These are phyloP conservation scores for Epichloe amarillans DNA, from an alignment of 2,329 filamentous ascomycete species.

Conservation along the genomic window DNA sequence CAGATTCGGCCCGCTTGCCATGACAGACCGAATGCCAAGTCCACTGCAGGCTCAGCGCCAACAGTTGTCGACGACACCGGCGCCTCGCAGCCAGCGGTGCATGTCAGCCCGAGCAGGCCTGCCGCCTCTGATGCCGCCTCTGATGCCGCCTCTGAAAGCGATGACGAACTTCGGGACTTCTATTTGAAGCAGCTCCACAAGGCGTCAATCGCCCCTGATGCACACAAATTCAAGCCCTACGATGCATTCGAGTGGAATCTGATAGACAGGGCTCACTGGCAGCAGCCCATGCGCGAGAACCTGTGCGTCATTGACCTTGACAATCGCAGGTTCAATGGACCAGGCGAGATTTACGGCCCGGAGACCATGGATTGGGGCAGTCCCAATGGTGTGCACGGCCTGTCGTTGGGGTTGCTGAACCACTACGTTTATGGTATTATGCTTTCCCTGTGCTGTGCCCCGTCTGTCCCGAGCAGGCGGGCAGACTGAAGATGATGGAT, in stretches of 20 bases:
- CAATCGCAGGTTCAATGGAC: slow-evolving; percentile 24
- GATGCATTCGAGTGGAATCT: slow-evolving; percentile 22
- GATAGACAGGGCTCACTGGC: slow-evolving; percentile 17
- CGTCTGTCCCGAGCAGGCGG: not conserved
- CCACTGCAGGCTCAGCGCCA: not conserved
- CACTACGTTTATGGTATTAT: slow-evolving; percentile 30
- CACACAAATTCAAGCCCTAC: slow-evolving; percentile 15
- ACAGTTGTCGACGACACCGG: not conserved
- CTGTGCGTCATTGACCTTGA: slow-evolving; percentile 33
- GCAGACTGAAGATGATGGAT: not conserved
- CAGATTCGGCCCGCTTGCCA: not conserved
- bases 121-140: not conserved
- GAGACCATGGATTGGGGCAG: slow-evolving; percentile 24
- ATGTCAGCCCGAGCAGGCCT: not conserved
- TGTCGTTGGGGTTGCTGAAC: slow-evolving; percentile 28
- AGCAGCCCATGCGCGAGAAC: slow-evolving; percentile 21
- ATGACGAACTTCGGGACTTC: slow-evolving; percentile 15
- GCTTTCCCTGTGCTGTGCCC: slow-evolving; percentile 2
- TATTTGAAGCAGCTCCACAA: slow-evolving; percentile 21
- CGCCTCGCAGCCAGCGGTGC: not conserved
- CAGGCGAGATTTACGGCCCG: slow-evolving; percentile 23
- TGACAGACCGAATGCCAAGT: not conserved
- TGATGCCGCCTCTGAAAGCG: not conserved
- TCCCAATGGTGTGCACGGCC: slow-evolving; percentile 18
- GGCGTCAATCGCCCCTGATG: slow-evolving; percentile 15